Evolutionary conservation across 176 grass and related monocot genomes (phyloP).

Genomic region (Hordeum marinum): DNA sequence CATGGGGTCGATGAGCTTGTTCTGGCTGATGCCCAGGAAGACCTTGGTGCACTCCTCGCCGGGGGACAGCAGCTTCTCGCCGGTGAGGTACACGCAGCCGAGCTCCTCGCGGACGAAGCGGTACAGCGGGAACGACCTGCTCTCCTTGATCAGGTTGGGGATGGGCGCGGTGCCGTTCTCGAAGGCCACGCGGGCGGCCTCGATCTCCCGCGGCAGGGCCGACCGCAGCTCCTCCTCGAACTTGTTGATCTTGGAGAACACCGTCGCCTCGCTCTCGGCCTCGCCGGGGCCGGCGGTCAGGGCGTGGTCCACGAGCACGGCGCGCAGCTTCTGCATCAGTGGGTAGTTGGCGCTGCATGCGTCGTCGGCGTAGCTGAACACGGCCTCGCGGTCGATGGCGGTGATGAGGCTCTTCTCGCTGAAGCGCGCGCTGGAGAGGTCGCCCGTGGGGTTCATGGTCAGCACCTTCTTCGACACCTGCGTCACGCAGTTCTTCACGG

Average conservation of each 20-base stretch:
- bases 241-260: constrained; percentile 71
- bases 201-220: constrained; percentile 60
- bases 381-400: constrained; percentile 68
- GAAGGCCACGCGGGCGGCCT: constrained; percentile 53
- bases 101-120: constrained; percentile 74
- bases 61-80: constrained; percentile 77
- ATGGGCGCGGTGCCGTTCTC: constrained; percentile 47
- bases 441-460: constrained; percentile 50
- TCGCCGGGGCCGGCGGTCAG: constrained; percentile 54
- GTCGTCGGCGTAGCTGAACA: constrained; percentile 82
- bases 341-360: constrained; percentile 55
- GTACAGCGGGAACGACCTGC: constrained; percentile 75
- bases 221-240: constrained; percentile 66
- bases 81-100: constrained; percentile 65
- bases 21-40: constrained; percentile 66
- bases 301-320: constrained; percentile 73
- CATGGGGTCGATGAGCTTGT: constrained; percentile 74
- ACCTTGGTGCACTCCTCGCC: constrained; percentile 85
- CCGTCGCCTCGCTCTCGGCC: constrained; percentile 50
- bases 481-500: constrained; percentile 56
- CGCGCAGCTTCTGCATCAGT: constrained; percentile 69
- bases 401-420: constrained; percentile 67
- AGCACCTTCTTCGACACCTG: constrained; percentile 76
- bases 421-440: constrained; percentile 61
- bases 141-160: constrained; percentile 53